A percentile compares a stretch with the other conserved stretches of the same genome.
These are phyloP conservation scores for Amanita rubescens DNA, from an alignment of 768 basidiomycete species.

Conservation along the genomic window DNA sequence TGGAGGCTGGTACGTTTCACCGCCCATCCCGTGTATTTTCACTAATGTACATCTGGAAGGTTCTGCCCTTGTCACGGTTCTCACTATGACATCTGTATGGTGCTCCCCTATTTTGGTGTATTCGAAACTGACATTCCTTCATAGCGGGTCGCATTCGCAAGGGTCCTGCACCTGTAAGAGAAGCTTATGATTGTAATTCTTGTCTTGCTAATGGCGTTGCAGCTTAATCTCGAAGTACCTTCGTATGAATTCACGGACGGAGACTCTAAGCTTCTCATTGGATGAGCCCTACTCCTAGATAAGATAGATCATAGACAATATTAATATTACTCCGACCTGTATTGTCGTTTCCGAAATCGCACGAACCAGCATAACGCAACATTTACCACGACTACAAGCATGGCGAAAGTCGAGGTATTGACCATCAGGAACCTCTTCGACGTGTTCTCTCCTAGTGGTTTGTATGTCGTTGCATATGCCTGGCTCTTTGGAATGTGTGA, in stretches of 20 bases:
- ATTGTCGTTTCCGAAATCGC: background rate
- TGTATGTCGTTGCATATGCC: conserved; percentile 50
- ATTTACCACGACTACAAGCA: conserved; percentile 11
- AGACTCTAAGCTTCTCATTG: conserved; percentile 81
- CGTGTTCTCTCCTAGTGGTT: conserved; percentile 29
- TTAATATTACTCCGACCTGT: background rate
- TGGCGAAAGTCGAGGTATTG: conserved; percentile 30
- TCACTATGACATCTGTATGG: conserved; percentile 91
- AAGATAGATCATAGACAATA: background rate
- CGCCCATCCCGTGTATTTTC: background rate
- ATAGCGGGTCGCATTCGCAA: conserved; percentile 90
- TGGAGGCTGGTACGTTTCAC: conserved; percentile 82
- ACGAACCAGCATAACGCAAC: background rate
- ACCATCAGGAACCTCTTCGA: conserved; percentile 25
- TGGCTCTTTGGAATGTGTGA: conserved; percentile 69
- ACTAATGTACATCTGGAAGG: conserved; percentile 26
- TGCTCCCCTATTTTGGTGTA: conserved; percentile 1
- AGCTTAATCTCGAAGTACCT: conserved; percentile 95
- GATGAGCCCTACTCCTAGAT: conserved; percentile 31
- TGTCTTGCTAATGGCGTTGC: conserved; percentile 8
- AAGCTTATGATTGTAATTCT: conserved; percentile 2
- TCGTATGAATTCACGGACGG: conserved; percentile 81
- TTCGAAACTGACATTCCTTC: conserved; percentile 11
- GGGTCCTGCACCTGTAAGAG: conserved; percentile 88
- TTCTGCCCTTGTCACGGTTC: conserved; percentile 99